These are phyloP conservation scores for Globisporangium carolinianum DNA, from an alignment of 352 stramenopile species.

Conservation along the genomic window DNA sequence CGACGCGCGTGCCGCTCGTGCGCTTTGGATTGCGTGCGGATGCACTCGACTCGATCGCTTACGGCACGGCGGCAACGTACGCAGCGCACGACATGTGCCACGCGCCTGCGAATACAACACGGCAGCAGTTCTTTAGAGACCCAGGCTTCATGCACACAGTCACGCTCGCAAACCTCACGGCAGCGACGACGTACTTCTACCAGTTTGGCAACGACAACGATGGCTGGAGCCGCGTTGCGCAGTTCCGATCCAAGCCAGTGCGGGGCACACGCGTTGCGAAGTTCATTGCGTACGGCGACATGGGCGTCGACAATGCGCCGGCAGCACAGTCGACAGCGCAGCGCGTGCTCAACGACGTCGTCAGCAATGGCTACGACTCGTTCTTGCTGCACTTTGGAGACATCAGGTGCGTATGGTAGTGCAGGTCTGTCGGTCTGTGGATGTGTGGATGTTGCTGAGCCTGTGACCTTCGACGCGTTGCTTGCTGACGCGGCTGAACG, in stretches of 20 bases:
- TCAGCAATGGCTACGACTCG: conserved; percentile 41
- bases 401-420: conserved; percentile 36
- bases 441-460: no score
- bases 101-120: conserved; percentile 46
- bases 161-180: conserved; percentile 38
- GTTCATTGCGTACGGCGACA: conserved; percentile 80
- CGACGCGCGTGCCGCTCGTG: conserved; percentile 29
- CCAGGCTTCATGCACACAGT: conserved; percentile 79
- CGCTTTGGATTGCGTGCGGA: conserved; percentile 28
- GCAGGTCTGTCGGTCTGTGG: background rate
- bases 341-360: conserved; percentile 50
- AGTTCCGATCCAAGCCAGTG: conserved; percentile 20
- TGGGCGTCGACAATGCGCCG: conserved; percentile 58
- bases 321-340: conserved; percentile 48
- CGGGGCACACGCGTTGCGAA: conserved; percentile 19
- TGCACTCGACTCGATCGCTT: conserved; percentile 15
- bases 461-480: background rate
- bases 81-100: conserved; percentile 58
- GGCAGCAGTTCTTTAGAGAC: conserved; percentile 66
- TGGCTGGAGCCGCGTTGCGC: conserved; percentile 34
- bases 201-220: conserved; percentile 71
- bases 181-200: conserved; percentile 57
- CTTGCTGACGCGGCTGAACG: no score
- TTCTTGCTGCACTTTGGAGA: conserved; percentile 77
- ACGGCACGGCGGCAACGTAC: conserved; percentile 59